phyloP scores from a whole-genome alignment of 352 stramenopile species.

The Phytophthora ramorum region DNA sequence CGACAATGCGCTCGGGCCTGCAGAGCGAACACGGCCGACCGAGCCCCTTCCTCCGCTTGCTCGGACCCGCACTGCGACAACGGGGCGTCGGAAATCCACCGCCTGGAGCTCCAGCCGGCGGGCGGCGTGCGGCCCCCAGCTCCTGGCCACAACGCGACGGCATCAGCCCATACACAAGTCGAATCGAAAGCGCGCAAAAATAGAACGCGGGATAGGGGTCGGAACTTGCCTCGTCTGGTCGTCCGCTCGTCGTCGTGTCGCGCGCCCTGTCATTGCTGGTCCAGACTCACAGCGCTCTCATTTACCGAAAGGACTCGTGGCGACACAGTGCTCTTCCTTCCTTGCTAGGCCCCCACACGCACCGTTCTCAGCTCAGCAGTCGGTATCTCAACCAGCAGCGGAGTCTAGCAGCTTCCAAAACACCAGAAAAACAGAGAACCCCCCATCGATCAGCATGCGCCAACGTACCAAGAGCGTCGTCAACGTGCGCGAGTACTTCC shows the following conservation, averaged over 20 bases:
- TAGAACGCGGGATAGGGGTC: slow-evolving; percentile 43
- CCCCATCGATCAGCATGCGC: slow-evolving; percentile 43
- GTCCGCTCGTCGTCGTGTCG: slow-evolving; percentile 26
- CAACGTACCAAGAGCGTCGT: slow-evolving; percentile 78
- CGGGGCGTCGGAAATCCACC: slow-evolving; percentile 12
- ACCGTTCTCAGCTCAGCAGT: not conserved
- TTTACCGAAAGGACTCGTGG: slow-evolving; percentile 39
- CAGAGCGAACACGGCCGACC: too few species aligned
- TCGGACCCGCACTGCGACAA: slow-evolving; percentile 23
- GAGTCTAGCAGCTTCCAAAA: slow-evolving; percentile 1
- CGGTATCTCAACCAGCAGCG: slow-evolving; percentile 3
- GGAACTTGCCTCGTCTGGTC: slow-evolving; percentile 41
- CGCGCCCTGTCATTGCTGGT: slow-evolving; percentile 29
- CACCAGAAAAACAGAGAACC: slow-evolving; percentile 9
- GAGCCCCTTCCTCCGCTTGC: too few species aligned
- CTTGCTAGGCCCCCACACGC: not conserved
- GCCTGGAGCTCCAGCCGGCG: slow-evolving; percentile 10
- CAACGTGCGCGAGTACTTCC: slow-evolving; percentile 79
- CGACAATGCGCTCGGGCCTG: slow-evolving; percentile 11
- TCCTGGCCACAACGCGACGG: slow-evolving; percentile 13
- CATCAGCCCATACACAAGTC: slow-evolving; percentile 1
- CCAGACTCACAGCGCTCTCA: slow-evolving; percentile 14
- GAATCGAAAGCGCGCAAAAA: slow-evolving; percentile 27
- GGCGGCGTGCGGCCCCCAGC: slow-evolving; percentile 1
- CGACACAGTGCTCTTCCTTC: slow-evolving; percentile 17